These are phyloP conservation scores for Aspergillus amoenus DNA, from an alignment of 2,329 filamentous ascomycete species.

Conservation along the genomic window DNA sequence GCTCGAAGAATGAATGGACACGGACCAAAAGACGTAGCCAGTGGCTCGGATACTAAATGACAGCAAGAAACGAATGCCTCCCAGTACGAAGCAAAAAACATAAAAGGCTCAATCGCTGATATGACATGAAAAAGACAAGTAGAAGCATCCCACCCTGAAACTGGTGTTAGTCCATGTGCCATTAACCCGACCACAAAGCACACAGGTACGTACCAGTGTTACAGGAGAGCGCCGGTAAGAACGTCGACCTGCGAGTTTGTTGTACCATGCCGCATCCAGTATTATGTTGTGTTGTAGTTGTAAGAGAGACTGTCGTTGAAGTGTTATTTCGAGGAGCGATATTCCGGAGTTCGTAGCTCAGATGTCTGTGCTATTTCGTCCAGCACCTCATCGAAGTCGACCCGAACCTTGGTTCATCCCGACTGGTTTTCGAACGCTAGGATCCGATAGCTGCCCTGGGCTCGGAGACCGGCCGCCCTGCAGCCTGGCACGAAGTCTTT, in stretches of 20 bases:
- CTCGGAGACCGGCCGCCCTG: slow-evolving; percentile 55
- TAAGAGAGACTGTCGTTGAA: neutral
- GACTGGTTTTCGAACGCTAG: slow-evolving; percentile 34
- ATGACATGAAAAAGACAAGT: neutral
- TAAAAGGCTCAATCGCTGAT: neutral
- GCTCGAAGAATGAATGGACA: neutral
- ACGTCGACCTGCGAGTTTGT: neutral
- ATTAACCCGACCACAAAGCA: neutral
- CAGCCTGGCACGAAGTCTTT: slow-evolving; percentile 75
- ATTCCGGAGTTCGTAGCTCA: neutral
- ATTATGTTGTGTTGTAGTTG: neutral
- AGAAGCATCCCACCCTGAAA: neutral
- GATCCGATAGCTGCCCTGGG: slow-evolving; percentile 30
- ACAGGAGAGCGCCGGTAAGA: neutral
- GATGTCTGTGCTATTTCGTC: neutral
- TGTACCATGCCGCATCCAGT: neutral
- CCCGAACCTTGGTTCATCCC: slow-evolving; percentile 22
- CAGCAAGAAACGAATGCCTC: neutral
- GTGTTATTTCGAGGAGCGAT: neutral
- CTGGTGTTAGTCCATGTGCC: neutral
- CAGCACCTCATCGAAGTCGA: slow-evolving; percentile 12
- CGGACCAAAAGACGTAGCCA: neutral
- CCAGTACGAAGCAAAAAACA: neutral
- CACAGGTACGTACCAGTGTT: neutral
- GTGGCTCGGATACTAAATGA: neutral